phyloP scores from a whole-genome alignment of 192 early-diverging fungal genomes.

The Gaertneriomyces semiglobifer region DNA sequence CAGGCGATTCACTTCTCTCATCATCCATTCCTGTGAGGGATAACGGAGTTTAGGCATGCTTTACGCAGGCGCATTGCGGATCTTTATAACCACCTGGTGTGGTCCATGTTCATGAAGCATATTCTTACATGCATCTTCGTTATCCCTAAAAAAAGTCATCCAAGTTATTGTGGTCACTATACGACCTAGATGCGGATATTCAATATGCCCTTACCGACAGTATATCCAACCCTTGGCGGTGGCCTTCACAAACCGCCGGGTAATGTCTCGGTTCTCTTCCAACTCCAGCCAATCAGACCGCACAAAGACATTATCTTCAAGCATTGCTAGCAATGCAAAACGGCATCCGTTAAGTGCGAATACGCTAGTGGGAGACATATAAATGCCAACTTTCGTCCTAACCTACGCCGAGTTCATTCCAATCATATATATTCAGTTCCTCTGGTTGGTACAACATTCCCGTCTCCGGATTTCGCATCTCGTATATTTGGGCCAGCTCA shows the following conservation, averaged over 20 bases:
- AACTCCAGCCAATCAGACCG: conserved; percentile 15
- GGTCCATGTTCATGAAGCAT: conserved; percentile 17
- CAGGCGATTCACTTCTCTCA: conserved; percentile 21
- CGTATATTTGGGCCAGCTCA: conserved; percentile 17
- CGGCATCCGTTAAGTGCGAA: not conserved
- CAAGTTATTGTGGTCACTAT: too few relatives aligned
- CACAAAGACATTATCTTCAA: conserved; percentile 24
- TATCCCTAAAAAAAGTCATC: not conserved
- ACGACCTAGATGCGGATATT: too few relatives aligned
- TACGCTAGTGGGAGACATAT: not conserved
- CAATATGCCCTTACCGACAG: not conserved
- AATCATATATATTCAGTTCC: conserved; percentile 17
- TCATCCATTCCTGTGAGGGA: conserved; percentile 15
- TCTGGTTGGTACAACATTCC: conserved; percentile 7
- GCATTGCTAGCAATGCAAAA: not conserved
- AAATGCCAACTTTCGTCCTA: not conserved
- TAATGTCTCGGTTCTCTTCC: conserved; percentile 11
- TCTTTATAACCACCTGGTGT: conserved; percentile 3
- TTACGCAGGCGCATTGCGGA: not conserved
- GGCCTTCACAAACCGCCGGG: conserved; percentile 15
- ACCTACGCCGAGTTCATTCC: conserved; percentile 11
- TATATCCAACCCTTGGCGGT: conserved; percentile 19
- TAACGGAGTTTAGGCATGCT: not conserved
- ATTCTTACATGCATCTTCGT: conserved; percentile 11
- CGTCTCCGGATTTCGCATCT: conserved; percentile 11